A percentile compares a stretch with the other conserved stretches of the same genome.
These are phyloP conservation scores for Leccinum pseudoinsigne DNA, from an alignment of 1,284 basidiomycete genomes.

Conservation along the genomic window DNA sequence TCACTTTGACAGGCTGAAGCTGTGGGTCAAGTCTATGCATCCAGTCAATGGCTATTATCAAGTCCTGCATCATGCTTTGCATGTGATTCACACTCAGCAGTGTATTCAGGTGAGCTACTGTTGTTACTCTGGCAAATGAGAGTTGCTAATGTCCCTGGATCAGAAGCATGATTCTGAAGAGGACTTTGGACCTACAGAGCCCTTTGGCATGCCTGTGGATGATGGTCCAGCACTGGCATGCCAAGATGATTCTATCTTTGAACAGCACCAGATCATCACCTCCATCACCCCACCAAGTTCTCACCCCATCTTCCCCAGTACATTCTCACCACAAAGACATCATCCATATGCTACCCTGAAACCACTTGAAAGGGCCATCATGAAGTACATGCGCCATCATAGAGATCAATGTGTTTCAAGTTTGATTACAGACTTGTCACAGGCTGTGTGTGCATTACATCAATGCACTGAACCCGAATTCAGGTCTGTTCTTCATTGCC, in stretches of 20 bases:
- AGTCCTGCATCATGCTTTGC: constrained; percentile 27
- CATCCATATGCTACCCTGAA: constrained; percentile 20
- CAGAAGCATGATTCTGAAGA: constrained; percentile 10
- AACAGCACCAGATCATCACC: background rate
- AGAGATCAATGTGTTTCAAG: constrained; percentile 2
- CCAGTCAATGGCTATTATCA: constrained; percentile 24
- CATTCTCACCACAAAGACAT: constrained; percentile 25
- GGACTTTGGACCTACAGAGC: background rate
- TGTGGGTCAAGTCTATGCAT: constrained; percentile 18
- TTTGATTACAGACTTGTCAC: constrained; percentile 17
- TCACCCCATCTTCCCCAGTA: constrained; percentile 13
- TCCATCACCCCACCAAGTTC: background rate
- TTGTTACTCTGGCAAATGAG: background rate
- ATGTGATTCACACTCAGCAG: constrained; percentile 22
- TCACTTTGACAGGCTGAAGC: background rate
- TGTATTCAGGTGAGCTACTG: constrained; percentile 13
- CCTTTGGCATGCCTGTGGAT: background rate
- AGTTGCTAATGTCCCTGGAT: background rate
- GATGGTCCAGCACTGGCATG: background rate
- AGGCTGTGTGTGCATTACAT: constrained; percentile 11
- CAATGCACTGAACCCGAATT: constrained; percentile 26
- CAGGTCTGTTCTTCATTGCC: constrained; percentile 15
- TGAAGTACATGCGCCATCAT: constrained; percentile 21
- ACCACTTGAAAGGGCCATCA: constrained; percentile 22
- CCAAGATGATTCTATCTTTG: constrained; percentile 1